Conservation (phyloP, 257 asterid genomes). For the Orobanche coerulescens region DNA sequence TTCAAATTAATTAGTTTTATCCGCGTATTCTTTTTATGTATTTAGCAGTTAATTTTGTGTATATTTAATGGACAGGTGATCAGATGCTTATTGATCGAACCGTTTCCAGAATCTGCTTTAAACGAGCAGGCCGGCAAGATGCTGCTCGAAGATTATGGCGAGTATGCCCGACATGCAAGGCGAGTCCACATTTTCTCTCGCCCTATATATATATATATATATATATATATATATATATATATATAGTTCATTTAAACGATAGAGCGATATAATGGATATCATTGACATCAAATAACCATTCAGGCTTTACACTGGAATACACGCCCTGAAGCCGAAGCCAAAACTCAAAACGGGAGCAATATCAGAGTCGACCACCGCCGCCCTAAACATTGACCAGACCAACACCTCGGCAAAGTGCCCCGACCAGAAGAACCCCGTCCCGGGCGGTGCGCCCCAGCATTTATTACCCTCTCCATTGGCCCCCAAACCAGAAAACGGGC, state of each 20-base stretch:
- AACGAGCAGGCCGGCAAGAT: constrained; percentile 96
- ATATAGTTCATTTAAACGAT: too few relatives aligned
- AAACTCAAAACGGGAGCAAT: constrained; percentile 67
- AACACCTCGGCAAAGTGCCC: constrained; percentile 39
- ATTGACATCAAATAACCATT: not conserved
- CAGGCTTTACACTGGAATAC: constrained; percentile 84
- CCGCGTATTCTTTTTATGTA: not conserved
- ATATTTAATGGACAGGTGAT: constrained; percentile 52
- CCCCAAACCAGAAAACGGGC: constrained; percentile 59
- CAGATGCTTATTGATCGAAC: constrained; percentile 90
- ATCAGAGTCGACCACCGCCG: constrained; percentile 46
- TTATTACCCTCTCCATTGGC: constrained; percentile 47
- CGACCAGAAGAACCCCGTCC: constrained; percentile 43
- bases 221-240: too few relatives aligned
- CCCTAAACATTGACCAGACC: constrained; percentile 53
- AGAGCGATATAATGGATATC: too few relatives aligned
- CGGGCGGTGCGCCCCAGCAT: constrained; percentile 42
- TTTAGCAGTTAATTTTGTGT: not conserved
- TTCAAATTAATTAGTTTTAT: not conserved
- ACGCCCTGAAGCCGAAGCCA: constrained; percentile 70
- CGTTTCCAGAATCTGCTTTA: constrained; percentile 96
- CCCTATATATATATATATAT: too few relatives aligned
- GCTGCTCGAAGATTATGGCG: constrained; percentile 87
- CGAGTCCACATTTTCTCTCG: constrained; percentile 15
- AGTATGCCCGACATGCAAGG: constrained; percentile 89